Base-by-base conservation (phyloP, 2,329 filamentous ascomycete species). In the Venturia aucupariae region DNA sequence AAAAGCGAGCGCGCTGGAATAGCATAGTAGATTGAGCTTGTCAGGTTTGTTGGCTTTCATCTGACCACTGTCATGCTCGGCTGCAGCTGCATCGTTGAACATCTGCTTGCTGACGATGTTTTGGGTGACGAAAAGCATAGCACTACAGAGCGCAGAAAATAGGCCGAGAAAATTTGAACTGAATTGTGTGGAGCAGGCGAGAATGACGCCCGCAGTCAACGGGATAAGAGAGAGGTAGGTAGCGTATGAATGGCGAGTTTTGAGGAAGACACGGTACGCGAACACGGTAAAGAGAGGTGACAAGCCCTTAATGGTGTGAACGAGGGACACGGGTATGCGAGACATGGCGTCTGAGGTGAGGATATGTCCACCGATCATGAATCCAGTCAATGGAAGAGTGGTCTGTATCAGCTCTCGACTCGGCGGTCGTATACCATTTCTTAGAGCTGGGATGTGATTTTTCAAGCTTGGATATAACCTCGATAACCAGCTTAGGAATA, bases 51-150 rank as follows among this genome's bases (percentile, higher is more conserved):
- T 86, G 54, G 86, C 84, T 64, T 84, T 83, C 15, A 81, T 77
- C 0, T 83, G 81, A 41, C 81, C 75, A 2, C 80, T 78, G 63
- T 96, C 90, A 8, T 87, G 85, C 76, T 97, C 93, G 2, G 90
- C 90, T 65, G 87, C 87, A 7, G 91, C 88, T 7, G 90, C 91
- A 73, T 97, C 92, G 75, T 97, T 99, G 81, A 99, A 99, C 11
- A 99, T 86, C 68, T 91, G 90, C 77, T 99, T 99, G 24, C 93
- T 97, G 69, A 97, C 96, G 65, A 99, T 99, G 73, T 99, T 99
- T 73, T 99, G 94, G 0, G 92, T 94, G 42, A 99, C 94, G 72
- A 99, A 99, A 68, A 97, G 89, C 64, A 97, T 80, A 8, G 94
- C 91, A n/a, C 91, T 92, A 41, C 90, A 80, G 44, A 99, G 87